Evolutionary conservation across 225 moss, liverwort and hornwort genomes (phyloP).

Genomic region (Antitrichia curtipendula): DNA sequence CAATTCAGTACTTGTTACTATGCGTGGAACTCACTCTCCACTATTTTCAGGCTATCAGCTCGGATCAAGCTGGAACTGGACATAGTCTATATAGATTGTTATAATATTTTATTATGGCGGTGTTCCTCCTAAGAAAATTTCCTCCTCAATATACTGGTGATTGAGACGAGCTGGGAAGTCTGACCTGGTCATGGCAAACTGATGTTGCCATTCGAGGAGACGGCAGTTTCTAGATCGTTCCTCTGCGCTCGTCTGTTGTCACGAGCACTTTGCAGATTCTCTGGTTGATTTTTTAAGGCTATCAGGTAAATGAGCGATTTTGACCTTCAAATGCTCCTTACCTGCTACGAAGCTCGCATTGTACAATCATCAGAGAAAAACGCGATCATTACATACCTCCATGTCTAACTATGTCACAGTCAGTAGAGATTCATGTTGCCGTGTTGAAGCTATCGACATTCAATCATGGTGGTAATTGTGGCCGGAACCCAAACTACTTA

Average conservation of each 20-base stretch:
- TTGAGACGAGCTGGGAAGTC: neutral
- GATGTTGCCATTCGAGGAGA: neutral
- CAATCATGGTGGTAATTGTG: neutral
- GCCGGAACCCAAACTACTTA: neutral
- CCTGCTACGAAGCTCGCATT: neutral
- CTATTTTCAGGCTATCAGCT: too few species aligned
- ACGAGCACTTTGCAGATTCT: too few species aligned
- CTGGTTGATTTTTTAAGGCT: neutral
- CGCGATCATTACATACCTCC: neutral
- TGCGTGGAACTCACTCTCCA: too few species aligned
- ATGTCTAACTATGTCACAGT: neutral
- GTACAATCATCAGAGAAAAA: neutral
- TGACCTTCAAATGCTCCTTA: neutral
- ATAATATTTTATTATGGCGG: too few species aligned
- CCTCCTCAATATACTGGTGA: neutral
- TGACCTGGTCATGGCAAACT: neutral
- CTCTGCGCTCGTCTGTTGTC: neutral
- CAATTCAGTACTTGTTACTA: too few species aligned
- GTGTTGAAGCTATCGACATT: neutral
- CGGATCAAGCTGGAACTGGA: too few species aligned
- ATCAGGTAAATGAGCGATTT: neutral
- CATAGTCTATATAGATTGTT: too few species aligned
- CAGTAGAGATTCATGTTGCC: neutral
- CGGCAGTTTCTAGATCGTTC: neutral
- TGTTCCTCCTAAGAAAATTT: too few species aligned